These are phyloP conservation scores for Solanum appendiculatum DNA, from an alignment of 257 asterid species.

Conservation along the genomic window DNA sequence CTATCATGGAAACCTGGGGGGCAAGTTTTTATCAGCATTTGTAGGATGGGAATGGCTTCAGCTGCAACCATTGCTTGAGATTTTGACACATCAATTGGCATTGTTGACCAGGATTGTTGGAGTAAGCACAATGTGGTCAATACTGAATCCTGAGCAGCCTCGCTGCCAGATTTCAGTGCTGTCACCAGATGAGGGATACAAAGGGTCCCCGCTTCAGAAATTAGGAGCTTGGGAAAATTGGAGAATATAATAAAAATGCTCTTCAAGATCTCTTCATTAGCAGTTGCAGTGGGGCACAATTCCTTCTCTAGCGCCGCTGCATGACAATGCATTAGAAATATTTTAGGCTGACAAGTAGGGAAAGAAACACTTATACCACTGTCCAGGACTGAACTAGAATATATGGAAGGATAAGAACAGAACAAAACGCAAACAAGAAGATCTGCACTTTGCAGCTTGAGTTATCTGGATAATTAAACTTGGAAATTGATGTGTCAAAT, in stretches of 20 bases:
- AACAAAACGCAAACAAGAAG: background rate
- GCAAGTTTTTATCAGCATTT: conserved; percentile 48
- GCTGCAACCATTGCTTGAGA: conserved; percentile 76
- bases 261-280: conserved; percentile 59
- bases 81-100: conserved; percentile 66
- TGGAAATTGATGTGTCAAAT: background rate
- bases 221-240: conserved; percentile 64
- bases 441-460: background rate
- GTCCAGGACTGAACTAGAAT: background rate
- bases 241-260: conserved; percentile 54
- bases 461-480: background rate
- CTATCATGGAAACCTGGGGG: conserved; percentile 67
- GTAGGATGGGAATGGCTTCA: conserved; percentile 78
- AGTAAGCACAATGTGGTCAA: conserved; percentile 57
- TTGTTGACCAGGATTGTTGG: conserved; percentile 73
- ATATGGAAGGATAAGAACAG: background rate
- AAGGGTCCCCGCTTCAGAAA: conserved; percentile 64
- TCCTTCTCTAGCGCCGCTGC: conserved; percentile 86
- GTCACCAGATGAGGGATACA: conserved; percentile 71
- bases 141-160: conserved; percentile 56
- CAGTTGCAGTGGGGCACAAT: conserved; percentile 37
- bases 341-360: background rate
- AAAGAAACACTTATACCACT: background rate
- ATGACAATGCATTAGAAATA: conserved; percentile 8
- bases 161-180: conserved; percentile 62